phyloP scores from a whole-genome alignment of 208 protist genomes.

The Sergeia podlipaevii region DNA sequence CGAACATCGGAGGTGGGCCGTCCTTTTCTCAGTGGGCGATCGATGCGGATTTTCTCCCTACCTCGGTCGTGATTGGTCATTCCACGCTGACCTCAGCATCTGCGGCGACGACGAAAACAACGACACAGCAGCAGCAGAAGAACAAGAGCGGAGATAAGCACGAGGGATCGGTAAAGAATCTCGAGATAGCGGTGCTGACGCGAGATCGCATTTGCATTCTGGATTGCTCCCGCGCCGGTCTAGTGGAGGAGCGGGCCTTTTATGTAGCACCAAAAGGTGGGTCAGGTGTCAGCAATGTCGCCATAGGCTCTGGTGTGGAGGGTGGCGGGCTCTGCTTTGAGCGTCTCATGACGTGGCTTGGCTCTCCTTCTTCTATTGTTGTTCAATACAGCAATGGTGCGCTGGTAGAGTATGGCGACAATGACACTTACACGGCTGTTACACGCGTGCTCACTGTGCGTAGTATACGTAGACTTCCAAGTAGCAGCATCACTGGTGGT shows the following conservation, averaged over 20 bases:
- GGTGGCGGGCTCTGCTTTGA: conserved; percentile 15
- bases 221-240: conserved; percentile 4
- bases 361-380: conserved; percentile 27
- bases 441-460: conserved; percentile 32
- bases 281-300: background rate
- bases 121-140: background rate
- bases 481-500: conserved; percentile 3
- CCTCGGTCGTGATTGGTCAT: background rate
- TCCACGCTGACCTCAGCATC: too few species aligned
- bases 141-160: conserved; percentile 6
- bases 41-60: conserved; percentile 3
- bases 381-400: conserved; percentile 28
- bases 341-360: conserved; percentile 34
- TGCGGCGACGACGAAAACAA: background rate
- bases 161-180: conserved; percentile 8
- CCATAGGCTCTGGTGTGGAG: background rate
- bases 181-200: conserved; percentile 23
- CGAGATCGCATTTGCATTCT: conserved; percentile 6
- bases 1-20: background rate
- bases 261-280: conserved; percentile 14
- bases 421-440: conserved; percentile 21
- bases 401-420: conserved; percentile 28
- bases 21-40: too few species aligned
- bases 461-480: conserved; percentile 17
- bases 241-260: conserved; percentile 20